Evolutionary conservation across 108 stramenopile genomes (phyloP), one percentile per base, ranked within the genome.

Genomic region (Mediolabrus comicus): DNA sequence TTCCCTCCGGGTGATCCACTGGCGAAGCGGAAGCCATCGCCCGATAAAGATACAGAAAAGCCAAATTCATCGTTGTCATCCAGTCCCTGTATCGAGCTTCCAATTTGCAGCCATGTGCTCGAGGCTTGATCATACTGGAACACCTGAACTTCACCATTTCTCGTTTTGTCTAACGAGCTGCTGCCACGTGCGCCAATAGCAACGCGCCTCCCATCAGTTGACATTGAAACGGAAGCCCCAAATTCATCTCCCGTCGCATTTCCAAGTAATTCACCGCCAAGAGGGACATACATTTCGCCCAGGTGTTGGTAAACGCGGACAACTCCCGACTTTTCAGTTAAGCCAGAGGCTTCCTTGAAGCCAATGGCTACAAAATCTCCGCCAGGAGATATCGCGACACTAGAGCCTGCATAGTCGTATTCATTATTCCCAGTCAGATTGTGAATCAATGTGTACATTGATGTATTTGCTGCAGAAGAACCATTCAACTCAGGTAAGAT

Each of bases 191-290:
- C 46, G 5, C 70, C 77, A 13, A 71, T 59, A 6, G 61, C 75
- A 17, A 77, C 75, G 19, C 75, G 61, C 29, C 49, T 46, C 9
- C 75, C 75, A 53, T 77, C 62, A 22, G 63, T 53, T 10, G 65
- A 60, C 5, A 77, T 69, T 25, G 75, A 70, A 26, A 77, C 75
- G 12, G 69, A 43, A 22, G 69, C 60, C 22, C 75, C 75, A 25
- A 71, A 63, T 58, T 77, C 76, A 51, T 77, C 76, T 12, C 49
- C 62, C 13, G 51, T 34, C 26, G 70, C 49, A 33, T 22, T 56
- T 25, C 75, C 75, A 32, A 70, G 59, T 43, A 77, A 59, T 24
- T 75, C 74, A 3, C 13, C 22, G 16, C 72, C 72, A 32, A 63
- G 38, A 65, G 72, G 62, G 34, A 33, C 17, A 62, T 63, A 73